phyloP scores from a whole-genome alignment of 1,284 basidiomycete species.

The Moesziomyces aphidis region DNA sequence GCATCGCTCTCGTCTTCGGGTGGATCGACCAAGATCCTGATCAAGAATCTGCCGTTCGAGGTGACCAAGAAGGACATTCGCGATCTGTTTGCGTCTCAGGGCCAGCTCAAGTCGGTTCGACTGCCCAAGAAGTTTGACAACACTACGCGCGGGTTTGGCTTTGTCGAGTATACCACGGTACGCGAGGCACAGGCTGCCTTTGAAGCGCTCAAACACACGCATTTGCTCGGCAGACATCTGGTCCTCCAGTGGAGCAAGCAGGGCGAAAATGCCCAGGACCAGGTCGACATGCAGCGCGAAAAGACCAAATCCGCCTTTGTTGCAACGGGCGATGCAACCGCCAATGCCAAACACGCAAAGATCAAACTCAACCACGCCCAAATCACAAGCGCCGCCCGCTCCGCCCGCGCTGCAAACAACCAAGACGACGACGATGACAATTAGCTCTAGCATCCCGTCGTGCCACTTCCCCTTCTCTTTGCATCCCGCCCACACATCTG shows the following conservation, averaged over 20 bases:
- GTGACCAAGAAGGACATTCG: slow-evolving; percentile 91
- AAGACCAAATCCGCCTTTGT: slow-evolving; percentile 42
- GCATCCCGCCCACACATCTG: too few species aligned
- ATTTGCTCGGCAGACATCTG: slow-evolving; percentile 93
- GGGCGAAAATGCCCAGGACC: slow-evolving; percentile 11
- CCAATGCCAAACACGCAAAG: slow-evolving; percentile 27
- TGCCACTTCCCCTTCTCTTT: too few species aligned
- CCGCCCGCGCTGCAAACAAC: slow-evolving; percentile 28
- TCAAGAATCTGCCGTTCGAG: slow-evolving; percentile 98
- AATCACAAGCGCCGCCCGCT: slow-evolving; percentile 43
- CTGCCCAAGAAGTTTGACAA: slow-evolving; percentile 78
- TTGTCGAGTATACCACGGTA: slow-evolving; percentile 76
- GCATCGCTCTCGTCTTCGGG: slow-evolving; percentile 76
- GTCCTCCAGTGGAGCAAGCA: slow-evolving; percentile 89
- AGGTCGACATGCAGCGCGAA: slow-evolving; percentile 48
- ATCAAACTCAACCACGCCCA: slow-evolving; percentile 49
- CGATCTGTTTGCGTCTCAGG: slow-evolving; percentile 80
- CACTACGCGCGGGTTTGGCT: slow-evolving; percentile 84
- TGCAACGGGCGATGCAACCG: background rate
- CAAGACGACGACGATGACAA: slow-evolving; percentile 43
- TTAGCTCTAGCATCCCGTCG: background rate
- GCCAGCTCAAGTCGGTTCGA: slow-evolving; percentile 74
- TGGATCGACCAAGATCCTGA: slow-evolving; percentile 73
- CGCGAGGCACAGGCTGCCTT: slow-evolving; percentile 61
- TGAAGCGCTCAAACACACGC: slow-evolving; percentile 81